Conservation (phyloP, 179 eudicot species). For the Gypsophila paniculata region DNA sequence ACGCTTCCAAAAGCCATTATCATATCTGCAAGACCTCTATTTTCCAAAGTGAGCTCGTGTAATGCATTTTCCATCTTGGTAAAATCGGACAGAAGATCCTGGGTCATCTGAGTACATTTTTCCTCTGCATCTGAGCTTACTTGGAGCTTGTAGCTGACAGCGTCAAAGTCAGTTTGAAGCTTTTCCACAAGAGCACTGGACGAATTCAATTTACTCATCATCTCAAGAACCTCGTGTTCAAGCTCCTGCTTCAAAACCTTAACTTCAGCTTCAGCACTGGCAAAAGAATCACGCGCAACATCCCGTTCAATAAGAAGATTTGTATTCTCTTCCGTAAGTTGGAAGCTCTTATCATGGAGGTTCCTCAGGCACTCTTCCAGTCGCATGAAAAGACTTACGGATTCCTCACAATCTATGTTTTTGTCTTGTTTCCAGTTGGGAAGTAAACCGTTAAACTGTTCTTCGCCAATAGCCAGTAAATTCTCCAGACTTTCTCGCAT, state of each 20-base stretch:
- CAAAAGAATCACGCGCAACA: conserved; percentile 40
- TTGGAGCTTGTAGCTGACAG: conserved; percentile 44
- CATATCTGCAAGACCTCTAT: conserved; percentile 50
- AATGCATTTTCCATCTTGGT: conserved; percentile 50
- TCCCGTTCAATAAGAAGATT: conserved; percentile 45
- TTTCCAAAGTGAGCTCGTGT: conserved; percentile 48
- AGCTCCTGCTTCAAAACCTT: conserved; percentile 46
- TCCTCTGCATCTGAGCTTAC: conserved; percentile 57
- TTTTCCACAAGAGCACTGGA: conserved; percentile 48
- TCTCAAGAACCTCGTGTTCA: conserved; percentile 39
- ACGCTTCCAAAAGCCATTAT: conserved; percentile 41
- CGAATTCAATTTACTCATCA: conserved; percentile 44
- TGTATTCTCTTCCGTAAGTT: conserved; percentile 55
- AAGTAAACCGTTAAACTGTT: conserved; percentile 20
- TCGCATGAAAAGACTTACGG: conserved; percentile 29
- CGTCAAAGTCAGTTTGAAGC: conserved; percentile 60
- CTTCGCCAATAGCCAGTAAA: conserved; percentile 37
- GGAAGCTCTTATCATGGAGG: conserved; percentile 32
- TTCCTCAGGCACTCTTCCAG: conserved; percentile 50
- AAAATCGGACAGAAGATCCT: conserved; percentile 59
- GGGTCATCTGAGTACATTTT: conserved; percentile 35
- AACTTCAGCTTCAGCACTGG: conserved; percentile 40
- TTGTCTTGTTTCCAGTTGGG: conserved; percentile 14
- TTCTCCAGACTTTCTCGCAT: conserved; percentile 48
- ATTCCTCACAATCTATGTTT: conserved; percentile 27